Evolutionary conservation across 306 rosid genomes (phyloP).

Genomic region (Oxytropis ochrocephala): DNA sequence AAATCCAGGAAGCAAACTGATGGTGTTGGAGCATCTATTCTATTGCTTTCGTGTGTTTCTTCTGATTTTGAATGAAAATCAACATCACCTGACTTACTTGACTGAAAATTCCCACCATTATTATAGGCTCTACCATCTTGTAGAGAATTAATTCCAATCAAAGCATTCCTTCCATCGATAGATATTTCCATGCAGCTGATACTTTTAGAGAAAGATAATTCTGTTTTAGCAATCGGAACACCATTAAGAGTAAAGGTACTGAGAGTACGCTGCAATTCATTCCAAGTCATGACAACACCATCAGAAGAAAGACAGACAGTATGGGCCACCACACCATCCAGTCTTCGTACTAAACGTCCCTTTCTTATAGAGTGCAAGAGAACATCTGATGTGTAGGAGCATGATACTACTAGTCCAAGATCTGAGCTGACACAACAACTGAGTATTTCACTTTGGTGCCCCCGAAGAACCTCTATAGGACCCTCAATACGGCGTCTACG

Average conservation of each 20-base stretch:
- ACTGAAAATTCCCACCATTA: slow-evolving; percentile 44
- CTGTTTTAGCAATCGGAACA: slow-evolving; percentile 53
- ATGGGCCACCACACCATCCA: slow-evolving; percentile 77
- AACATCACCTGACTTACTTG: slow-evolving; percentile 28
- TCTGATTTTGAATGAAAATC: slow-evolving; percentile 35
- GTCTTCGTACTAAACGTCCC: slow-evolving; percentile 75
- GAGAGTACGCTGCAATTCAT: slow-evolving; percentile 54
- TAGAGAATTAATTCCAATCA: slow-evolving; percentile 58
- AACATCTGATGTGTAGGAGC: slow-evolving; percentile 73
- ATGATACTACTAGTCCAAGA: slow-evolving; percentile 84
- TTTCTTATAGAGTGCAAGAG: slow-evolving; percentile 75
- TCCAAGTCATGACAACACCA: slow-evolving; percentile 85
- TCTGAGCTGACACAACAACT: slow-evolving; percentile 90
- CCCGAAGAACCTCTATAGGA: slow-evolving; percentile 80
- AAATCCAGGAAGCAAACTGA: slow-evolving; percentile 87
- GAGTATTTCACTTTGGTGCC: slow-evolving; percentile 75
- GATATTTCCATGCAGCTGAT: slow-evolving; percentile 90
- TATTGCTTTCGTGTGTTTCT: slow-evolving; percentile 36
- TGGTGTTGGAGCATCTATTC: slow-evolving; percentile 59
- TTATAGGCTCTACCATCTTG: slow-evolving; percentile 30
- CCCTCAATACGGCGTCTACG: slow-evolving; percentile 73
- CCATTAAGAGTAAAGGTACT: slow-evolving; percentile 83
- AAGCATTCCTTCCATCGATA: slow-evolving; percentile 73
- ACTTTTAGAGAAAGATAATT: slow-evolving; percentile 48
- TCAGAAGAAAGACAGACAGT: slow-evolving; percentile 74